Conservation (phyloP, 225 moss, liverwort and hornwort genomes). For the Ulota crispa region DNA sequence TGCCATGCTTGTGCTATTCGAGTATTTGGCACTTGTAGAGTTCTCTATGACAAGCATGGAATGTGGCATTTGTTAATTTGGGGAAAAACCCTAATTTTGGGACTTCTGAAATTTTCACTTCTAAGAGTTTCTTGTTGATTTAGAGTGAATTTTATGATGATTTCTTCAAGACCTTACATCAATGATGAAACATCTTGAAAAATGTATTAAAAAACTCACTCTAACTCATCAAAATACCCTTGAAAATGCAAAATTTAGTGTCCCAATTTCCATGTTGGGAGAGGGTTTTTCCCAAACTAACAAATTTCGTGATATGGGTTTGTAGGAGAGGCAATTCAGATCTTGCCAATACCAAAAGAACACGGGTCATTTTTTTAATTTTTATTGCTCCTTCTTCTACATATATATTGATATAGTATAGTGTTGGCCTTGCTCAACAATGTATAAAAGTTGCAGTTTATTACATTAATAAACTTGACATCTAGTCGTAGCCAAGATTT, state of each 20-base stretch:
- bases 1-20: background rate
- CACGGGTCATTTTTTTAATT: background rate
- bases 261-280: too few species aligned
- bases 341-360: background rate
- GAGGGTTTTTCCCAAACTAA: too few species aligned
- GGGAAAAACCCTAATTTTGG: too few species aligned
- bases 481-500: background rate
- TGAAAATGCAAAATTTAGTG: too few species aligned
- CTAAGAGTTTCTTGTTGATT: too few species aligned
- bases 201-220: too few species aligned
- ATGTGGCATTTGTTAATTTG: too few species aligned
- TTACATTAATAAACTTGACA: background rate
- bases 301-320: background rate
- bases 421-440: background rate
- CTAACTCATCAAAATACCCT: too few species aligned
- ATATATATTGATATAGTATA: background rate
- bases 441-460: background rate
- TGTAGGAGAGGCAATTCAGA: background rate
- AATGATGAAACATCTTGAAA: too few species aligned
- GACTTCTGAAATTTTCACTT: too few species aligned
- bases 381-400: background rate
- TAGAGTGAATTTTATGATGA: too few species aligned
- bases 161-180: too few species aligned
- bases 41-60: background rate
- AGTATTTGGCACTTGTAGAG: background rate